A percentile compares a stretch with the other conserved stretches of the same genome.
These are phyloP conservation scores for Alternaria sp. DNA, from an alignment of 2,329 filamentous ascomycete species.

Conservation along the genomic window DNA sequence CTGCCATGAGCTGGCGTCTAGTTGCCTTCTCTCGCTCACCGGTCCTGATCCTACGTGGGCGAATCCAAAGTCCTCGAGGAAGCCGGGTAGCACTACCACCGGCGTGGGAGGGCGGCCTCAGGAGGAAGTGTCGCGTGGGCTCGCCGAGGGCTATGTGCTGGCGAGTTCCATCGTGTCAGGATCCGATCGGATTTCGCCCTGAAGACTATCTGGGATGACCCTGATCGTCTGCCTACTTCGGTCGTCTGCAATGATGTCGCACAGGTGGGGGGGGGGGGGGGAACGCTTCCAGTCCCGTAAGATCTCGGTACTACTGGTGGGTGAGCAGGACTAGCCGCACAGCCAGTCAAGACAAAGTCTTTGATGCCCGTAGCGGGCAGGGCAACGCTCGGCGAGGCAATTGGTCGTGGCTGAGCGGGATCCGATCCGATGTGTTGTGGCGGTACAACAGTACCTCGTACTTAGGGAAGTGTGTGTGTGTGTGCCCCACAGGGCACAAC, in stretches of 20 bases:
- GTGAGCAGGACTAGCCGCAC: background rate
- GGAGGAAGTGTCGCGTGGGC: background rate
- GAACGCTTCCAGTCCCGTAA: background rate
- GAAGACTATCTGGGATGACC: background rate
- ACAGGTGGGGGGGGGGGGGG: too few relatives aligned
- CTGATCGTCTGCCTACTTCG: background rate
- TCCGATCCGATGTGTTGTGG: background rate
- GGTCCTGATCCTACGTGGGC: background rate
- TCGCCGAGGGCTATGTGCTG: background rate
- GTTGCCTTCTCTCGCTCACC: slow-evolving; percentile 6
- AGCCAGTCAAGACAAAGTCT: background rate
- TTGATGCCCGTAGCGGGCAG: background rate
- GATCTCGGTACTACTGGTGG: background rate
- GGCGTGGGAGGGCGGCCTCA: background rate
- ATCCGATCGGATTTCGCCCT: background rate
- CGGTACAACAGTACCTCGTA: background rate
- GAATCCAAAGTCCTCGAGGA: background rate
- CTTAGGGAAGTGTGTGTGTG: background rate
- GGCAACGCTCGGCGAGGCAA: background rate
- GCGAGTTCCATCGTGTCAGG: background rate
- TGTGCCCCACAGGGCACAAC: slow-evolving; percentile 2
- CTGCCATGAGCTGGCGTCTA: background rate
- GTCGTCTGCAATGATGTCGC: background rate
- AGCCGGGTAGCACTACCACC: background rate
- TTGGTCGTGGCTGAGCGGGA: background rate